These are phyloP conservation scores for Trichoderma gamsii DNA, from an alignment of 495 filamentous ascomycete genomes.

Conservation along the genomic window DNA sequence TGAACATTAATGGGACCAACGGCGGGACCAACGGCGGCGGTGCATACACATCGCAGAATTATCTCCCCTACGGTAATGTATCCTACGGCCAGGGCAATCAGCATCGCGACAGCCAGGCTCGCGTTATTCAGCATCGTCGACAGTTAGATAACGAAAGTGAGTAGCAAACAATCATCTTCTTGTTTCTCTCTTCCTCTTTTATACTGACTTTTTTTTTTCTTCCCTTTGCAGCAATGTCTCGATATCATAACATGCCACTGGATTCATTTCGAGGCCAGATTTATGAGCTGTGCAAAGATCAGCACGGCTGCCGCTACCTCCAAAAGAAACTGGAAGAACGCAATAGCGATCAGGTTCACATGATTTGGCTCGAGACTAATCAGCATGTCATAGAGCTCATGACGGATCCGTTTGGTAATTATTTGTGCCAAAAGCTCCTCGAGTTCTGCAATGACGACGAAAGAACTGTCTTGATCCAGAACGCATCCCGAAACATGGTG, in stretches of 20 bases:
- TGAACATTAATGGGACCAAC: constrained; percentile 44
- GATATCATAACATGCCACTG: constrained; percentile 72
- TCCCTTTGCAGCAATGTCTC: constrained; percentile 45
- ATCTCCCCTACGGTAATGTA: constrained; percentile 31
- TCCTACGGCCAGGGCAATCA: constrained; percentile 41
- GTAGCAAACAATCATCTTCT: constrained; percentile 10
- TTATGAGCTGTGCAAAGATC: constrained; percentile 87
- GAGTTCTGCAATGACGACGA: constrained; percentile 91
- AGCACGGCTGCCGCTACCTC: constrained; percentile 90
- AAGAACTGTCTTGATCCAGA: constrained; percentile 84
- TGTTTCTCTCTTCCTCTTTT: neutral
- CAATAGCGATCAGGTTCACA: constrained; percentile 71
- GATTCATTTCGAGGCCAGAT: constrained; percentile 74
- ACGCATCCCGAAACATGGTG: constrained; percentile 76
- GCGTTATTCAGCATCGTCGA: constrained; percentile 63
- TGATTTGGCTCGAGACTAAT: constrained; percentile 90
- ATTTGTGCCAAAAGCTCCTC: constrained; percentile 93
- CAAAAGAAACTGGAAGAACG: constrained; percentile 96
- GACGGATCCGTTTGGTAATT: constrained; percentile 98
- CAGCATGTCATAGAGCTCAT: constrained; percentile 91
- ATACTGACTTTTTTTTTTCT: neutral
- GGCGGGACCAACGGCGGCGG: constrained; percentile 24
- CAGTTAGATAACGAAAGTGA: constrained; percentile 58
- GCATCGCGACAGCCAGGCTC: constrained; percentile 60
- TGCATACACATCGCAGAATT: constrained; percentile 47